Conservation (phyloP, 2,329 filamentous ascomycete genomes). For the Chaetomiaceae sp. region DNA sequence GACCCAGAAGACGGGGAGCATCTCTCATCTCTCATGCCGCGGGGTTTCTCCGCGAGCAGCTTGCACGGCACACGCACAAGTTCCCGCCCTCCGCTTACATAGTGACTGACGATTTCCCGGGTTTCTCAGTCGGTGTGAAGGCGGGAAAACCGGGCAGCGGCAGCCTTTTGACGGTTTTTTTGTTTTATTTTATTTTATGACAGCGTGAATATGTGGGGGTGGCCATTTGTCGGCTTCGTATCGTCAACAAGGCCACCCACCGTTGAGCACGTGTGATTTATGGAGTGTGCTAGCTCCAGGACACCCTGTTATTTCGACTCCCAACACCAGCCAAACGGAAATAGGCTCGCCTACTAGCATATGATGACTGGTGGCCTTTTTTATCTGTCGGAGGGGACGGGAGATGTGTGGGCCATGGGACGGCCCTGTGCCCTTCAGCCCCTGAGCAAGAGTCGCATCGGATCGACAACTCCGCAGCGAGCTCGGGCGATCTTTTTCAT, state of each 20-base stretch:
- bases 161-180: no score
- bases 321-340: background rate
- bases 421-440: conserved; percentile 1
- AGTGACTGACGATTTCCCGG: background rate
- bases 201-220: background rate
- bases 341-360: background rate
- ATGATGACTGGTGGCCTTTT: background rate
- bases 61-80: background rate
- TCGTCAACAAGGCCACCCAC: no score
- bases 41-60: background rate
- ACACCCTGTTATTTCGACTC: background rate
- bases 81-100: no score
- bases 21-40: background rate
- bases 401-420: background rate
- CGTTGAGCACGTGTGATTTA: background rate
- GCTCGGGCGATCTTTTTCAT: conserved; percentile 10
- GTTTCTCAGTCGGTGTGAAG: no score
- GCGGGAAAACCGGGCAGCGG: background rate
- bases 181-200: no score
- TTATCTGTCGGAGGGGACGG: background rate
- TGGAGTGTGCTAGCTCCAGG: no score
- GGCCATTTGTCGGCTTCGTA: background rate
- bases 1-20: no score
- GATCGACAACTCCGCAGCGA: conserved; percentile 17
- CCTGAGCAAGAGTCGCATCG: conserved; percentile 14